Base-by-base conservation (phyloP, 2,329 filamentous ascomycete genomes). In the Ophiosphaerella herpotricha region DNA sequence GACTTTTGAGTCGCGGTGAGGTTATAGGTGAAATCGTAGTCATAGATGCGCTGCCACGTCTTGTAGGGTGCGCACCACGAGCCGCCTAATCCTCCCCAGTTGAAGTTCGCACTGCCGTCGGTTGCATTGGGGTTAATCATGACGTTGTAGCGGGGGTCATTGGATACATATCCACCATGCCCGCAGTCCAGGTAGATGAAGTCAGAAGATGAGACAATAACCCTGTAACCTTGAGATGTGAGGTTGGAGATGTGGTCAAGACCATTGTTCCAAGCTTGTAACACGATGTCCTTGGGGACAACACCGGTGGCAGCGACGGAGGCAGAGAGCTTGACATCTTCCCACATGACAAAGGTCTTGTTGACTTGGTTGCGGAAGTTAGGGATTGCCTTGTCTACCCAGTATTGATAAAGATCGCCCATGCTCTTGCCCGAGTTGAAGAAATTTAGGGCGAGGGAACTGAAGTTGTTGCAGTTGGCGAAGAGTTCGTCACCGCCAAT, bases 41-140 rank as follows among this genome's bases (percentile, higher is more conserved):
- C 74, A 69, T 84, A 84, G 68, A 84, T 82, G 41, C 81, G 80
- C 64, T 83, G 81, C 80, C 80, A 84, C 16, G 80, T 82, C 66
- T 84, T 84, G 74, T 83, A 84, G 0, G 81, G 81, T 0, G 76
- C 78, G 60, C 81, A 84, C 81, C 81, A 84, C n/a, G 78, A 81
- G 14, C 81, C 81, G 34, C 81, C 81, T 18, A 47, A 55, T 38
- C 77, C 81, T n/a, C 73, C 74, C 62, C 79, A 84, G 74, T 84
- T 83, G 76, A 82, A 83, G 60, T 73, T 81, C 4, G 75, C 65
- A 14, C 61, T 63, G 6, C 74, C 63, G 39, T 68, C 63, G 8
- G 58, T 57, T 3, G 66, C 68, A 52, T 79, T 75, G 0, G 81
- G 80, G 63, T 84, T 84, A 37, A 63, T 62, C 72, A 78, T 74